phyloP scores from a whole-genome alignment of 2,329 filamentous ascomycete species.

The Aurifilum marmelostoma region DNA sequence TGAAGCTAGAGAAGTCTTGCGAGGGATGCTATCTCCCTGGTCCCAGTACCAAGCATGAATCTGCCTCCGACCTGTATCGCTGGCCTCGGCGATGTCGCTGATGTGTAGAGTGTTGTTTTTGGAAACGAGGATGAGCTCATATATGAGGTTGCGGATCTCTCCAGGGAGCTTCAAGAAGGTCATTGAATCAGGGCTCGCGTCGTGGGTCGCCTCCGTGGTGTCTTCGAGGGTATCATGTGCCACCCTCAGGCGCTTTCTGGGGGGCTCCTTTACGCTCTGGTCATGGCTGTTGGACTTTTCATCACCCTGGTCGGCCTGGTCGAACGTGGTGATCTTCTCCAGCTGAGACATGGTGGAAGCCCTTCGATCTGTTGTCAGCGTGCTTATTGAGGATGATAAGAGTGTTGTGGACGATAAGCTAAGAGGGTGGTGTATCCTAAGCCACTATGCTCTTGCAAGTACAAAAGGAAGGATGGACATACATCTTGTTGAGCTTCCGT shows the following conservation, averaged over 20 bases:
- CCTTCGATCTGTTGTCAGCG: background rate
- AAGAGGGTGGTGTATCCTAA: background rate
- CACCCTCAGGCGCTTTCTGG: background rate
- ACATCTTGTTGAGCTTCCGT: background rate
- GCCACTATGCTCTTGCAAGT: background rate
- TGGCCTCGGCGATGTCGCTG: background rate
- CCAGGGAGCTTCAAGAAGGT: background rate
- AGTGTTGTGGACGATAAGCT: too few species aligned
- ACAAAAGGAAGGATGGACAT: background rate
- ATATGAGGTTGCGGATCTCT: background rate
- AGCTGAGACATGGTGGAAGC: background rate
- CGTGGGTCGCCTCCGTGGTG: too few species aligned
- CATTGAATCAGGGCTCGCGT: background rate
- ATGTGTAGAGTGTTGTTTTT: background rate
- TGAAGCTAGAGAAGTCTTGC: background rate
- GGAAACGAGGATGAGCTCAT: background rate
- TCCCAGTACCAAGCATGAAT: background rate
- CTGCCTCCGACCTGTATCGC: background rate
- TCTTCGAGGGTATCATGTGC: background rate
- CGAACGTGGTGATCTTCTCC: background rate
- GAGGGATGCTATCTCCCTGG: background rate
- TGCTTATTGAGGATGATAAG: background rate
- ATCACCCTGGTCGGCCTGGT: too few species aligned
- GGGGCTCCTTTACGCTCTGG: background rate
- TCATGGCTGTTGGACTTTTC: background rate